Percentiles rank a stretch among this genome's conserved stretches.
Evolutionary conservation across 2,329 filamentous ascomycete species (phyloP).

Genomic region (Fusarium sp.): DNA sequence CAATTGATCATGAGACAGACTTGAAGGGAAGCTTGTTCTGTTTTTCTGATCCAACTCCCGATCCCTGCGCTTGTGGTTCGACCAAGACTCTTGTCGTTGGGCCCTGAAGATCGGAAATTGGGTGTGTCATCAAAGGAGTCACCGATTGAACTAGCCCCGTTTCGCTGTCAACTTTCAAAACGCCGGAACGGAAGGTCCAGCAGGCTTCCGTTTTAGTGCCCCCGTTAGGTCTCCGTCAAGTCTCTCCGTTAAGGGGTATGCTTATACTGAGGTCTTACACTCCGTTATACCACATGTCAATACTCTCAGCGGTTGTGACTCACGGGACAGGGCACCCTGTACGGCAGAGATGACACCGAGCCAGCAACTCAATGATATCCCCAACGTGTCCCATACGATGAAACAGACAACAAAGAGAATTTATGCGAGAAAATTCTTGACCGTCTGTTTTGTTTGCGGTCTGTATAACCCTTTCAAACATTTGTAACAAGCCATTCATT

Average conservation of each 20-base stretch:
- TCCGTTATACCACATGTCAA: slow-evolving; percentile 10
- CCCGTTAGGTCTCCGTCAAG: not conserved
- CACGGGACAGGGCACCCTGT: slow-evolving; percentile 13
- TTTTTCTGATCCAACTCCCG: not conserved
- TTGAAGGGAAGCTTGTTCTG: not conserved
- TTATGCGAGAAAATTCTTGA: not conserved
- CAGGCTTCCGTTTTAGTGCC: slow-evolving; percentile 17
- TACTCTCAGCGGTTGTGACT: slow-evolving; percentile 11
- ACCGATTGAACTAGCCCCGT: slow-evolving; percentile 32
- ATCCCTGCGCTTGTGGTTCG: slow-evolving; percentile 3
- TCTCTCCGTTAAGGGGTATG: slow-evolving; percentile 2
- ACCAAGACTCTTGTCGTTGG: slow-evolving; percentile 15
- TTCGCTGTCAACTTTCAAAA: slow-evolving; percentile 22
- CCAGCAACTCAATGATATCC: slow-evolving; percentile 4
- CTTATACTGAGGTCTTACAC: not conserved
- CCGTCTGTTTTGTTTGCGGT: not conserved
- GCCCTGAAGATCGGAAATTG: slow-evolving; percentile 44
- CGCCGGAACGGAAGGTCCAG: slow-evolving; percentile 23
- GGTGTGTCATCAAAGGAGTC: slow-evolving; percentile 45
- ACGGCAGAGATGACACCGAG: slow-evolving; percentile 9
- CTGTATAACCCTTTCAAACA: not conserved
- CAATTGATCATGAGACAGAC: not conserved
- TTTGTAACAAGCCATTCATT: not conserved
- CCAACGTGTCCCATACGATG: slow-evolving; percentile 13
- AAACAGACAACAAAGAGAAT: slow-evolving; percentile 20